Base-by-base conservation (phyloP, 805 yeast species). In the Yarrowia sp. region DNA sequence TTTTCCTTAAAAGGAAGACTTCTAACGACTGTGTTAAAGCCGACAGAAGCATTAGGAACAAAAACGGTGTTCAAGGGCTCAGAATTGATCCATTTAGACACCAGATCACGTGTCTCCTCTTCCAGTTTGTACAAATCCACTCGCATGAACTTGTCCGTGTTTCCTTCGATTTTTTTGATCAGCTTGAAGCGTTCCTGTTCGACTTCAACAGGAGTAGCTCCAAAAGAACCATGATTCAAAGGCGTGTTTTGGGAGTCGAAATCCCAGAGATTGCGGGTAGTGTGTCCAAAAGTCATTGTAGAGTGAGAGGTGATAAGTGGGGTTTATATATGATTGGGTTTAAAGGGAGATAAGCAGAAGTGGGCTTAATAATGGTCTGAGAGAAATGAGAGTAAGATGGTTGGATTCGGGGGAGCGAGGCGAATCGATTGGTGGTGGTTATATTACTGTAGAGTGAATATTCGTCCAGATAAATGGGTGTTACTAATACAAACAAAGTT, bases 211-310 rank as follows among this genome's bases (percentile, higher is more conserved):
- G 91, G 88, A 1, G 82, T 77, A 1, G 81, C 74, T 0, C 91
- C 92, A 69, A 74, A 87, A 0, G 89, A 82, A 4, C 91, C 91
- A 70, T 86, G 86, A 73, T 87, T 87, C 48, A 86, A 80, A 11
- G 83, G 82, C 3, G 73, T 72, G 8, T 78, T 77, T 1, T 73
- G 77, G 1, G 76, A 69, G 33, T 75, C 81, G 9, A 84, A 75
- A 0, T 77, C 70, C 71, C 84, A 87, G 70, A 83, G 77, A 65
- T 79, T 74, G 38, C 57, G 32, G 14, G 43, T 18, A 7, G 32
- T n/a, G 15, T 51, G 48, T 57, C 64, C 57, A 22, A 53, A 53
- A 1, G 55, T 17, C 64, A 58, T 58, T 33, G 51, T 11, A 13
- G 4, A 4, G 45, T 39, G n/a, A n/a, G 15, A 22, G 18, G 11